Percentiles rank a stretch among this genome's conserved stretches.
Conservation (phyloP, 352 stramenopile genomes). For the Peronospora destructor region DNA sequence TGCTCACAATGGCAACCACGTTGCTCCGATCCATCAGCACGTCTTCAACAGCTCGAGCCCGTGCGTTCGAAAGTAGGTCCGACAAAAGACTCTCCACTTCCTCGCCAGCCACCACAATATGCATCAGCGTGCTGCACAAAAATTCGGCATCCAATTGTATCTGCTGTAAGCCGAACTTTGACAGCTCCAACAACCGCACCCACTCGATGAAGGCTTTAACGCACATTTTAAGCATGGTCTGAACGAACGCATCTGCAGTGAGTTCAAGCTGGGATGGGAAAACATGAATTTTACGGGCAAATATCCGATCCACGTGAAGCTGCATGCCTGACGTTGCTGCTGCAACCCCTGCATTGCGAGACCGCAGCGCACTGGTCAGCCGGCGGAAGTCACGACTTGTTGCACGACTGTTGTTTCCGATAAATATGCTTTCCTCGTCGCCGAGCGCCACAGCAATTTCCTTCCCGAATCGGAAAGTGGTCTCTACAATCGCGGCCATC, state of each 20-base stretch:
- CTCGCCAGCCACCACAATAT: constrained; percentile 44
- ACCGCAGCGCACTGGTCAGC: constrained; percentile 46
- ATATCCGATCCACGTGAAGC: constrained; percentile 78
- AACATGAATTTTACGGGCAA: constrained; percentile 65
- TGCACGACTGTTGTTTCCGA: constrained; percentile 37
- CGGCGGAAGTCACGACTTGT: constrained; percentile 59
- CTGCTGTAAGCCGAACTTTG: constrained; percentile 66
- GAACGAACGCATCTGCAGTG: constrained; percentile 56
- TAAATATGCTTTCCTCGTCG: constrained; percentile 51
- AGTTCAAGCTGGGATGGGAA: constrained; percentile 45
- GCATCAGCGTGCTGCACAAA: constrained; percentile 42
- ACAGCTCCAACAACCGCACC: constrained; percentile 52
- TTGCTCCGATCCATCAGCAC: constrained; percentile 78
- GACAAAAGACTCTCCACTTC: constrained; percentile 73
- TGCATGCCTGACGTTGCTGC: constrained; percentile 45
- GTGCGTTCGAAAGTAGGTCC: constrained; percentile 68
- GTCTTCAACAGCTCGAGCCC: constrained; percentile 54
- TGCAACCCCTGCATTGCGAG: constrained; percentile 35
- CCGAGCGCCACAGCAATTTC: constrained; percentile 55
- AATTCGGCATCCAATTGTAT: constrained; percentile 79
- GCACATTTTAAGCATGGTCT: constrained; percentile 67
- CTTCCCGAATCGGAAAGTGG: constrained; percentile 47
- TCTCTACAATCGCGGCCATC: constrained; percentile 50
- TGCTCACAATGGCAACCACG: constrained; percentile 77
- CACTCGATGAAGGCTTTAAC: constrained; percentile 73